These are phyloP conservation scores for Talaromyces ruber DNA, from an alignment of 495 filamentous ascomycete genomes.

Conservation along the genomic window DNA sequence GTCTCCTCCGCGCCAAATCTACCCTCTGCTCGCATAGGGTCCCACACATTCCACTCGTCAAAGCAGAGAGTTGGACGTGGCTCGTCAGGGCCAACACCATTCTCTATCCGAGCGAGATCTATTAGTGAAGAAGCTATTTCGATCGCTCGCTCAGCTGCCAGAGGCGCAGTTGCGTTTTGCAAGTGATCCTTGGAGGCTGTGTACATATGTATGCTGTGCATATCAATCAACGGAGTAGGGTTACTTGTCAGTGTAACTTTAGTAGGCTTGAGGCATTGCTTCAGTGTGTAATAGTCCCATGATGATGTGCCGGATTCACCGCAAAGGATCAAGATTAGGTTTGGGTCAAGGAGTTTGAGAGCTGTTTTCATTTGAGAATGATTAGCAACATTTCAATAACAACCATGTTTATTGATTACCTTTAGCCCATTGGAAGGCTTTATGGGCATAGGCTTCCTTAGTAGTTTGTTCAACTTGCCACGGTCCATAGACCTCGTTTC, in stretches of 20 bases:
- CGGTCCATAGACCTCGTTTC: conserved; percentile 71
- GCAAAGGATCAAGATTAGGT: conserved; percentile 58
- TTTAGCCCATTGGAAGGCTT: conserved; percentile 73
- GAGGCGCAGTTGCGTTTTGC: conserved; percentile 57
- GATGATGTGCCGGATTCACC: conserved; percentile 57
- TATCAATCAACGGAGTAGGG: conserved; percentile 53
- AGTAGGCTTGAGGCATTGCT: conserved; percentile 45
- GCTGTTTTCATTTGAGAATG: conserved; percentile 23
- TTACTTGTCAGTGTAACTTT: conserved; percentile 32
- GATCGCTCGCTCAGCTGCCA: conserved; percentile 66
- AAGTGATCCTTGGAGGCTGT: conserved; percentile 48
- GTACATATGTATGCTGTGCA: conserved; percentile 67
- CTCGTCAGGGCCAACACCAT: conserved; percentile 44
- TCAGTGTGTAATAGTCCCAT: conserved; percentile 67
- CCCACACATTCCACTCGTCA: conserved; percentile 86
- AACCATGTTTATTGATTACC: conserved; percentile 11
- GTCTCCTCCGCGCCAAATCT: conserved; percentile 58
- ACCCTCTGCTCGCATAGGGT: conserved; percentile 61
- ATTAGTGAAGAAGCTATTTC: conserved; percentile 59
- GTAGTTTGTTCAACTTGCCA: conserved; percentile 75
- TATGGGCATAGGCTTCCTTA: conserved; percentile 66
- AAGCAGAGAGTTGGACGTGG: conserved; percentile 65
- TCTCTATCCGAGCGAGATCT: conserved; percentile 67
- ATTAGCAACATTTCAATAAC: not conserved
- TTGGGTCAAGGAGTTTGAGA: conserved; percentile 65